phyloP scores from a whole-genome alignment of 2,329 filamentous ascomycete species.

The Diaporthe velutina region DNA sequence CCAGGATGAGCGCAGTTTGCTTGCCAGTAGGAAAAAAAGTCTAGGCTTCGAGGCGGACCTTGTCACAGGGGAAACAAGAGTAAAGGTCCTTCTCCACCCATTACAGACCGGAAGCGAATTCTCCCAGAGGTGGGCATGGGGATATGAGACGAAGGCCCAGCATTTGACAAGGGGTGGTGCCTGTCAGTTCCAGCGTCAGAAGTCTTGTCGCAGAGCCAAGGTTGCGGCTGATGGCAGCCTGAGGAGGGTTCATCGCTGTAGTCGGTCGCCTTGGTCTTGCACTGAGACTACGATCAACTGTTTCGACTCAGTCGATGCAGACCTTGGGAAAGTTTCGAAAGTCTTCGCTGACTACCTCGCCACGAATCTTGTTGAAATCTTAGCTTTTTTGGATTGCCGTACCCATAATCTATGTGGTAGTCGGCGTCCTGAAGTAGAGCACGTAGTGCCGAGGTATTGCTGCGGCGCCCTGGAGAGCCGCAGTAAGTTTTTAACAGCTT shows the following conservation, averaged over 20 bases:
- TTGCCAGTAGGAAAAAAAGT: background rate
- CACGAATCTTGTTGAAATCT: conserved; percentile 7
- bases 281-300: conserved; percentile 24
- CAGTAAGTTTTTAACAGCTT: background rate
- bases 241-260: conserved; percentile 34
- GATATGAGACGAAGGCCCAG: conserved; percentile 44
- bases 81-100: conserved; percentile 41
- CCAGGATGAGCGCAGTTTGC: background rate
- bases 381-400: conserved; percentile 1
- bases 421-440: conserved; percentile 20
- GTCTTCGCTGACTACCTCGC: conserved; percentile 4
- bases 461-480: background rate
- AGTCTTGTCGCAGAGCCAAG: conserved; percentile 38
- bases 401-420: background rate
- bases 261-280: conserved; percentile 26
- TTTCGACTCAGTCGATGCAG: conserved; percentile 27
- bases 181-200: conserved; percentile 24
- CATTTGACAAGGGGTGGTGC: conserved; percentile 32
- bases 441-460: conserved; percentile 2
- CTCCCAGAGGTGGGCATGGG: conserved; percentile 42
- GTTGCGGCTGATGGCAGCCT: conserved; percentile 25
- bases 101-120: conserved; percentile 43
- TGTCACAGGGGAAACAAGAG: conserved; percentile 43
- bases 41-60: conserved; percentile 18
- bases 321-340: conserved; percentile 29